These are phyloP conservation scores for Blumeriella jaapii DNA, from an alignment of 2,329 filamentous ascomycete genomes.

Conservation along the genomic window DNA sequence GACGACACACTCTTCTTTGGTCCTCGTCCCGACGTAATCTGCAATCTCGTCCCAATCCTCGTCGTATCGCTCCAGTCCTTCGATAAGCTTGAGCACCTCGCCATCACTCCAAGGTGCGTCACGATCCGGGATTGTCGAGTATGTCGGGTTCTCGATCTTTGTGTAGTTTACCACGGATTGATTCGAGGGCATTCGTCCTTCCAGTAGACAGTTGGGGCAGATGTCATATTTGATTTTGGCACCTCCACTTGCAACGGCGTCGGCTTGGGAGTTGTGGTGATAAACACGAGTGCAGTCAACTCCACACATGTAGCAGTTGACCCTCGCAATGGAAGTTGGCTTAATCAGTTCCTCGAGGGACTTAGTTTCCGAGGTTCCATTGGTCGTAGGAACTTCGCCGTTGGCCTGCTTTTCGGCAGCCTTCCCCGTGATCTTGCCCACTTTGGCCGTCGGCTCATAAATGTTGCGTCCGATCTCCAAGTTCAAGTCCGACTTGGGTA, in stretches of 20 bases:
- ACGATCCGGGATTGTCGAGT: conserved; percentile 66
- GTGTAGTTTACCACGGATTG: conserved; percentile 72
- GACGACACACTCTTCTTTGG: conserved; percentile 88
- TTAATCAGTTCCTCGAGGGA: conserved; percentile 50
- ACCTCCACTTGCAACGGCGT: conserved; percentile 28
- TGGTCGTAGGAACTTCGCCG: conserved; percentile 57
- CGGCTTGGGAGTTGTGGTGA: conserved; percentile 54
- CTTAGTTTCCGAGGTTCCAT: conserved; percentile 42
- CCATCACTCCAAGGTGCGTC: conserved; percentile 86
- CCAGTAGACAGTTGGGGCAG: conserved; percentile 82
- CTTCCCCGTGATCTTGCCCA: conserved; percentile 44
- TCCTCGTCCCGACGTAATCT: conserved; percentile 82
- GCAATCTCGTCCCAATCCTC: conserved; percentile 93
- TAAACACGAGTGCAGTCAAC: conserved; percentile 72
- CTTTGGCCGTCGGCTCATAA: conserved; percentile 87
- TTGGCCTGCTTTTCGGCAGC: conserved; percentile 58
- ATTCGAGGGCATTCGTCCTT: conserved; percentile 70
- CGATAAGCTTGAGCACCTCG: conserved; percentile 78
- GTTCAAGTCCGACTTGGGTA: conserved; percentile 69
- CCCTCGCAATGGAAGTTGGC: conserved; percentile 50
- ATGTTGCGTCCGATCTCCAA: conserved; percentile 91
- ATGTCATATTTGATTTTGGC: conserved; percentile 65
- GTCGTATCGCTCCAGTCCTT: conserved; percentile 85
- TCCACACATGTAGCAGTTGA: conserved; percentile 84
- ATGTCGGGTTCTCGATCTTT: conserved; percentile 79